Evolutionary conservation across 106 monocot species (phyloP).

Genomic region (Dioscorea alata): DNA sequence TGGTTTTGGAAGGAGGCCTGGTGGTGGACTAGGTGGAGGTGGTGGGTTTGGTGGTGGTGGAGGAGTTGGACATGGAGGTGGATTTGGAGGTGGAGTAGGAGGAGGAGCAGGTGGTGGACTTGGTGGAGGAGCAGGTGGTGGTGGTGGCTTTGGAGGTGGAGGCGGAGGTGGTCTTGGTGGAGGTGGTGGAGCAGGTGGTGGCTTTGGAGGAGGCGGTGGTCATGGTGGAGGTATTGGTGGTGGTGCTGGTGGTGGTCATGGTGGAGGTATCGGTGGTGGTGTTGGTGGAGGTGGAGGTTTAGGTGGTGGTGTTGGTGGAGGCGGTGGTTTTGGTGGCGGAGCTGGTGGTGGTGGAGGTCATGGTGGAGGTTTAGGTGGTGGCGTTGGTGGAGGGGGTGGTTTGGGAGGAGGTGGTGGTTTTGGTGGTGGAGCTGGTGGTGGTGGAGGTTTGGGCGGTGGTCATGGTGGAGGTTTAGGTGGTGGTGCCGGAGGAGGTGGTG

Average conservation of each 20-base stretch:
- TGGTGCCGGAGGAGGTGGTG: no score
- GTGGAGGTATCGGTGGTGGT: no score
- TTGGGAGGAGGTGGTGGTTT: background rate
- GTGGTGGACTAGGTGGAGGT: background rate
- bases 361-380: no score
- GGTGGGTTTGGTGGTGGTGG: background rate
- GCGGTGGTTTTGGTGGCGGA: no score
- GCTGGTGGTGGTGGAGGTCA: no score
- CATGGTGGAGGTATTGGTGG: background rate
- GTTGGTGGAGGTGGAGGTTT: no score
- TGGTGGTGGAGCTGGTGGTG: no score
- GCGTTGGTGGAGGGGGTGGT: no score
- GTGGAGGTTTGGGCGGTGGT: no score
- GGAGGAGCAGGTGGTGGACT: background rate
- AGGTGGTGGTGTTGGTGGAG: no score
- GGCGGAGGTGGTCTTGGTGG: background rate
- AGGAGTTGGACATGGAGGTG: background rate
- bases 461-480: no score
- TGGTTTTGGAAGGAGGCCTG: background rate
- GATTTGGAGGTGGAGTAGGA: background rate
- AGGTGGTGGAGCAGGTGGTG: background rate
- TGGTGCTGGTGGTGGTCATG: no score
- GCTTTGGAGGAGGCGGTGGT: background rate
- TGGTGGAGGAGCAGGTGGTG: background rate
- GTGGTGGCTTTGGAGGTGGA: background rate